These are phyloP conservation scores for Solanum rostratum DNA, from an alignment of 257 asterid species.

Conservation along the genomic window DNA sequence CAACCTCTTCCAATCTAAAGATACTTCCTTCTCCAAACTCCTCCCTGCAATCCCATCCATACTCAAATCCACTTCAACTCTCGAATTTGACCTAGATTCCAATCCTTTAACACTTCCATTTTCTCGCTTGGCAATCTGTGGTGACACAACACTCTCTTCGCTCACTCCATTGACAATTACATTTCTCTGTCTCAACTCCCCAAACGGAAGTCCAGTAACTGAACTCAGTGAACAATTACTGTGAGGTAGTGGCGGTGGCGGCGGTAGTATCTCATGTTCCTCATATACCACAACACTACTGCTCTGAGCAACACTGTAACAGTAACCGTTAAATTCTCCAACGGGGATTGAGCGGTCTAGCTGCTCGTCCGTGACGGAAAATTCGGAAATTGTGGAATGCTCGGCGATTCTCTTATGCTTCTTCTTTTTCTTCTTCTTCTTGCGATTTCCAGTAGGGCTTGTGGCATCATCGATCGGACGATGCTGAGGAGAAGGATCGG, in stretches of 20 bases:
- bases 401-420: slow-evolving; percentile 27
- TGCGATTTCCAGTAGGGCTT: slow-evolving; percentile 8
- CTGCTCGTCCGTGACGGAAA: slow-evolving; percentile 21
- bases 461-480: slow-evolving; percentile 7
- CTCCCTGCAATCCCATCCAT: slow-evolving; percentile 17
- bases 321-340: background rate
- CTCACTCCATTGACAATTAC: slow-evolving; percentile 36
- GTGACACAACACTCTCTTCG: slow-evolving; percentile 21
- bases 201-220: slow-evolving; percentile 24
- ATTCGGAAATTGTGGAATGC: slow-evolving; percentile 9
- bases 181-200: slow-evolving; percentile 82
- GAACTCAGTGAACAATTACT: slow-evolving; percentile 21
- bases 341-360: slow-evolving; percentile 4
- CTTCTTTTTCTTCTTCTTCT: slow-evolving; percentile 31
- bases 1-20: slow-evolving; percentile 77
- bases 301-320: slow-evolving; percentile 4
- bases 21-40: slow-evolving; percentile 53
- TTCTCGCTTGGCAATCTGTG: slow-evolving; percentile 22
- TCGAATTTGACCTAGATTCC: slow-evolving; percentile 10
- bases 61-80: slow-evolving; percentile 23
- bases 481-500: slow-evolving; percentile 30
- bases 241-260: slow-evolving; percentile 21
- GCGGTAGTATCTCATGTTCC: slow-evolving; percentile 22
- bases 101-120: slow-evolving; percentile 8
- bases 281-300: slow-evolving; percentile 14